A percentile compares a stretch with the other conserved stretches of the same genome.
Conservation (phyloP, 2,329 filamentous ascomycete genomes). For the Fusarium agapanthi region DNA sequence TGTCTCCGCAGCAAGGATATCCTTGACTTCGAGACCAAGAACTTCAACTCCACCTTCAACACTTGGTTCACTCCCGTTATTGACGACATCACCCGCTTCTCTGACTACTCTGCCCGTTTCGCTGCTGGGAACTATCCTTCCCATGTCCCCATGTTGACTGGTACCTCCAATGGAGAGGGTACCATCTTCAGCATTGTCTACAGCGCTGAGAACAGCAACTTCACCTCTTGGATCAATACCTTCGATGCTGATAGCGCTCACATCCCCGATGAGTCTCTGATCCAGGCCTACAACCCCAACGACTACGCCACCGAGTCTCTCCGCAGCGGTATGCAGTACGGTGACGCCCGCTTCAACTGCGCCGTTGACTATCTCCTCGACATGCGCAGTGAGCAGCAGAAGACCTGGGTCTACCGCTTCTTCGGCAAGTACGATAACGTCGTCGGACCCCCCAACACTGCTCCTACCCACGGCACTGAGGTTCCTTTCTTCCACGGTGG, state of each 20-base stretch:
- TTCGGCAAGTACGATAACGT: conserved; percentile 54
- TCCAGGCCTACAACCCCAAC: conserved; percentile 33
- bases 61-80: conserved; percentile 54
- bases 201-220: conserved; percentile 42
- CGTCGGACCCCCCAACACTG: conserved; percentile 41
- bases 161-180: conserved; percentile 49
- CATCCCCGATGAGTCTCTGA: conserved; percentile 22
- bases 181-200: conserved; percentile 50
- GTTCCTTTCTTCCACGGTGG: conserved; percentile 57
- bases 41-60: conserved; percentile 47
- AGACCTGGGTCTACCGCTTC: conserved; percentile 56
- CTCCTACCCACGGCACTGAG: conserved; percentile 43
- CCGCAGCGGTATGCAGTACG: conserved; percentile 54
- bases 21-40: conserved; percentile 32
- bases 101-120: conserved; percentile 42
- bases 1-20: conserved; percentile 48
- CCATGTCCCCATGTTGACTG: conserved; percentile 48
- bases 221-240: conserved; percentile 39
- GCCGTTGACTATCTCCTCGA: conserved; percentile 51
- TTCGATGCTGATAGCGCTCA: conserved; percentile 37
- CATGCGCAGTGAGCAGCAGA: conserved; percentile 48
- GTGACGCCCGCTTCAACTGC: conserved; percentile 58
- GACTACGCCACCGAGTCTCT: conserved; percentile 50
- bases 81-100: conserved; percentile 47
- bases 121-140: conserved; percentile 41